Evolutionary conservation across 495 filamentous ascomycete species (phyloP).

Genomic region (Hypoxylon rickii): DNA sequence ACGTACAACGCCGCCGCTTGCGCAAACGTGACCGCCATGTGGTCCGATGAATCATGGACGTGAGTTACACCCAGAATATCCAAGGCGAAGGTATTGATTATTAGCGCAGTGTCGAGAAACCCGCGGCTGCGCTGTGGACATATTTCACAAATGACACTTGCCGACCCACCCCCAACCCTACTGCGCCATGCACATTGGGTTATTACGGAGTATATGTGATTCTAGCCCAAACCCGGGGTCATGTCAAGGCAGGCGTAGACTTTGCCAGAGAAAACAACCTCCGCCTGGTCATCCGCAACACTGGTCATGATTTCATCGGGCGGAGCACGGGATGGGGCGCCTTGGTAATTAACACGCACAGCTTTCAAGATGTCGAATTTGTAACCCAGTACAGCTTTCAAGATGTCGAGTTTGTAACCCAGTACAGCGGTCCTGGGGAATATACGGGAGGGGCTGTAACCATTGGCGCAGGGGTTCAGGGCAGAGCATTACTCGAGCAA

Average conservation of each 20-base stretch:
- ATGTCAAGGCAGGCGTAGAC: constrained; percentile 55
- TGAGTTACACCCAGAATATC: constrained; percentile 16
- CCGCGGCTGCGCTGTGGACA: constrained; percentile 50
- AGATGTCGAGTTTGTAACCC: constrained; percentile 37
- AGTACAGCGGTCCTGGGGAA: constrained; percentile 40
- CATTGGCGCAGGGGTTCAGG: constrained; percentile 55
- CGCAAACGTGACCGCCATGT: constrained; percentile 39
- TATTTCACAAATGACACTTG: constrained; percentile 55
- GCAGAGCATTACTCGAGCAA: constrained; percentile 47
- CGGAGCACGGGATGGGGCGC: constrained; percentile 63
- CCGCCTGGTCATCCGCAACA: constrained; percentile 67
- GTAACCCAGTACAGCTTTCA: constrained; percentile 39
- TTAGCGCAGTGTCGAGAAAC: constrained; percentile 41
- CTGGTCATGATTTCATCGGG: constrained; percentile 64
- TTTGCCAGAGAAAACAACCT: constrained; percentile 62
- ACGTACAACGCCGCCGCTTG: constrained; percentile 48
- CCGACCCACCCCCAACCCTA: constrained; percentile 54
- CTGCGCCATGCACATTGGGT: constrained; percentile 58
- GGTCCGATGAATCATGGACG: constrained; percentile 44
- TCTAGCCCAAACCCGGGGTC: constrained; percentile 46
- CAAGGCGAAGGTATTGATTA: constrained; percentile 5
- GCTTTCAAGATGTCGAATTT: constrained; percentile 57
- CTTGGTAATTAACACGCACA: constrained; percentile 67
- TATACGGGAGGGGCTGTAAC: constrained; percentile 54
- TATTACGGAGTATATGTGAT: constrained; percentile 63